Evolutionary conservation across 345 rosid species (phyloP).

Genomic region (Stellera chamaejasme): DNA sequence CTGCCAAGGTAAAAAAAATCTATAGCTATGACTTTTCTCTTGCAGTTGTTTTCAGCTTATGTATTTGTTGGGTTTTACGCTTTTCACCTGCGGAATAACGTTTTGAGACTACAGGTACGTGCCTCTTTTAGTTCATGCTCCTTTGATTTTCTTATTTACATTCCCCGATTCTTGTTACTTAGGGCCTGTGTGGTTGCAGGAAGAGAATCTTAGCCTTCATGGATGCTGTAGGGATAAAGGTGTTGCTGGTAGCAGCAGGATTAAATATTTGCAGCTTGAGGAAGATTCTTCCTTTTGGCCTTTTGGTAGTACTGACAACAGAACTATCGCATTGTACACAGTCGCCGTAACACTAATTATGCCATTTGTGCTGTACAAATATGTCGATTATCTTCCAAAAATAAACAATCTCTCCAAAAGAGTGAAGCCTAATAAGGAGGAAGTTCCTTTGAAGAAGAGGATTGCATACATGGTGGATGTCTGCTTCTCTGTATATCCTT

Average conservation of each 20-base stretch:
- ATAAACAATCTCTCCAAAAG: slow-evolving; percentile 41
- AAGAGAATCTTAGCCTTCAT: slow-evolving; percentile 44
- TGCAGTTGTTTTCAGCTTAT: slow-evolving; percentile 57
- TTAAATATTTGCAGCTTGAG: slow-evolving; percentile 23
- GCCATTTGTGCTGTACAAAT: slow-evolving; percentile 65
- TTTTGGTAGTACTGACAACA: slow-evolving; percentile 39
- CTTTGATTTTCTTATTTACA: neutral
- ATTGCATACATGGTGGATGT: slow-evolving; percentile 85
- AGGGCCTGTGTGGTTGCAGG: slow-evolving; percentile 38
- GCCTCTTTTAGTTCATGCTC: neutral
- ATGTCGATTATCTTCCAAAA: slow-evolving; percentile 58
- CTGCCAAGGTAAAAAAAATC: neutral
- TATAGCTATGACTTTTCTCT: slow-evolving; percentile 5
- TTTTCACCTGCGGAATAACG: slow-evolving; percentile 38
- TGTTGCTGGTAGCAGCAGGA: slow-evolving; percentile 19
- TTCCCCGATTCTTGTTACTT: neutral
- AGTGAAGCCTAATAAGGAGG: slow-evolving; percentile 48
- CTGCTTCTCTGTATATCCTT: slow-evolving; percentile 81
- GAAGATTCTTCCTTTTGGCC: slow-evolving; percentile 17
- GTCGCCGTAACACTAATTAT: slow-evolving; percentile 43
- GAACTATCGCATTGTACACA: slow-evolving; percentile 52
- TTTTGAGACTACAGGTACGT: slow-evolving; percentile 58
- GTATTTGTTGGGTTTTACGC: slow-evolving; percentile 38
- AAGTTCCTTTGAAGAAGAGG: slow-evolving; percentile 79
- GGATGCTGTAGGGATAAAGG: slow-evolving; percentile 30